Evolutionary conservation across 116 monocot genomes (phyloP), one percentile per base, ranked within the genome.

Genomic region (Cymodocea nodosa): DNA sequence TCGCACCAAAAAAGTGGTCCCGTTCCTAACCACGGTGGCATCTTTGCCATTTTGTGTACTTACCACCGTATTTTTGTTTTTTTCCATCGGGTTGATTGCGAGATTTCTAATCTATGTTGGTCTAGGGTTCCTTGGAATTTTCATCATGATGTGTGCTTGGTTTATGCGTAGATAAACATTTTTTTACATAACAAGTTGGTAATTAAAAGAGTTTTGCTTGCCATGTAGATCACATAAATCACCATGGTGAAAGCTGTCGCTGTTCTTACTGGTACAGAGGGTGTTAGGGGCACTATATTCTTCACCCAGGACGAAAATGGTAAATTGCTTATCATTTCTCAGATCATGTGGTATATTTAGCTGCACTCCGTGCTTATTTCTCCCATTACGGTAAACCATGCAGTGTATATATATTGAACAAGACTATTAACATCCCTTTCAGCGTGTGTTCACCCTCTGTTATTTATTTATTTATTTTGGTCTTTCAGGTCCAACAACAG

Each of bases 211-310:
- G 44, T 50, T 22, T 64, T 24, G 6, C 5, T 49, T 40, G 37
- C 2, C 35, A 9, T 3, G 30, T 63, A 87, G 84, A 82, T 74
- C 78, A 82, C 78, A 84, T 19, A 44, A 44, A 44, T 18, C 67
- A 59, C 81, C 56, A 90, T 95, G 95, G 83, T 74, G 76, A 91
- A 97, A 78, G 97, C 83, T 77, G 84, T 91, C 66, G 97, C 83
- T 77, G 85, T 90, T 44, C 81, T 91, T 56, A 71, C 24, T 76
- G 75, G 78, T 52, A 55, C 60, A 15, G 81, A 80, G 51, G 82
- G 73, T 64, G 91, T 84, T 25, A 78, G 74, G 59, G 97, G 97
- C 72, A 85, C 81, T 34, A 72, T 97, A n/a, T 74, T 50, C 71
- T 97, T 97, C 68, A 55, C 61, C 51, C 91, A 97, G 39, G 88